Percentiles rank a stretch among this genome's conserved stretches.
These are phyloP conservation scores for Trichoderma atrobrunneum DNA, from an alignment of 2,329 filamentous ascomycete genomes.

Conservation along the genomic window DNA sequence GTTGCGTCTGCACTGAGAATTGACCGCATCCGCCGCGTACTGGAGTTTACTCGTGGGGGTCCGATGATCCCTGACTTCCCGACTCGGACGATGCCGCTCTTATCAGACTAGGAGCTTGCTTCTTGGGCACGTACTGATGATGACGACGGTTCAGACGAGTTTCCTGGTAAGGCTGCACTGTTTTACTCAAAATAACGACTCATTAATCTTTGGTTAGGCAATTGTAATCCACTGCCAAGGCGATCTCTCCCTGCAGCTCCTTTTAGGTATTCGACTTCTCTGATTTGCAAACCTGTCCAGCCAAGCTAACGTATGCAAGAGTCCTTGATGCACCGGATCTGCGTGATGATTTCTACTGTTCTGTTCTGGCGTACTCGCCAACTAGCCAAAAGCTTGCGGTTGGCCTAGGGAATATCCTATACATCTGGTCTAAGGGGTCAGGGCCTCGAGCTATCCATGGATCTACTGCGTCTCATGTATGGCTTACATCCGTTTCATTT, in stretches of 20 bases:
- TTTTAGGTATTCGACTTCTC: slow-evolving; percentile 61
- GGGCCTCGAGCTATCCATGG: slow-evolving; percentile 55
- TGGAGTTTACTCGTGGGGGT: slow-evolving; percentile 48
- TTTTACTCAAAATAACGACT: not conserved
- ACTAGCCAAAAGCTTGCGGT: slow-evolving; percentile 77
- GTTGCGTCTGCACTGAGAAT: slow-evolving; percentile 80
- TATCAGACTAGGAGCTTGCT: not conserved
- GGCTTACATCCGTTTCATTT: slow-evolving; percentile 84
- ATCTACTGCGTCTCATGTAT: slow-evolving; percentile 30
- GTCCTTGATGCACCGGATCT: slow-evolving; percentile 85
- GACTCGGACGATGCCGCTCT: not conserved
- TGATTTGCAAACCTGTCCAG: not conserved
- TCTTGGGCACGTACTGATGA: slow-evolving; percentile 19
- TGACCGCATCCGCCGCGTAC: slow-evolving; percentile 63
- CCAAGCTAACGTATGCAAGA: slow-evolving; percentile 43
- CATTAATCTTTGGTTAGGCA: slow-evolving; percentile 22
- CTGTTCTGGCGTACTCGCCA: slow-evolving; percentile 78
- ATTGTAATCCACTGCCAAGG: slow-evolving; percentile 20
- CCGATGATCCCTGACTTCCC: slow-evolving; percentile 15
- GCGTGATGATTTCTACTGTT: slow-evolving; percentile 96
- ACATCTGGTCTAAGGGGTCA: slow-evolving; percentile 79
- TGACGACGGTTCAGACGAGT: slow-evolving; percentile 23
- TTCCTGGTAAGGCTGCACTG: not conserved
- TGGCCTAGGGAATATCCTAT: slow-evolving; percentile 74
- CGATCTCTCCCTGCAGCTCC: slow-evolving; percentile 65